Evolutionary conservation across 345 rosid genomes (phyloP).

Genomic region (Chamaenerion angustifolium): DNA sequence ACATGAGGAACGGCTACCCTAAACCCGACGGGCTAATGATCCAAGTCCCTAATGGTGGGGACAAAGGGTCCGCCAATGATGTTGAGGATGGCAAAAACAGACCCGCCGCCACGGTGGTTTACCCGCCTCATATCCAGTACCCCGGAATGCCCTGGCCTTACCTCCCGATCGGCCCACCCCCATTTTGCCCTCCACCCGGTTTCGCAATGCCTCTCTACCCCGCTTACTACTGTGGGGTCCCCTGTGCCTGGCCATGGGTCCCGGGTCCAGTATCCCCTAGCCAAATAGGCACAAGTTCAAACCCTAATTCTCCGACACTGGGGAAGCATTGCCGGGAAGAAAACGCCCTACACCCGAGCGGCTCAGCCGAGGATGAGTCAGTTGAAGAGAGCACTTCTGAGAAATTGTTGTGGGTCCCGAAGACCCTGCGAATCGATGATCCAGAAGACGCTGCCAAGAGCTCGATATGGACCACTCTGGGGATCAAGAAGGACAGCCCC

Average conservation of each 20-base stretch:
- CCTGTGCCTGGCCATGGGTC: constrained; percentile 61
- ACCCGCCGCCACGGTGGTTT: constrained; percentile 19
- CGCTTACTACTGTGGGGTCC: constrained; percentile 56
- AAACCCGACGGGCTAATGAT: constrained; percentile 32
- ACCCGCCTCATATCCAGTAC: constrained; percentile 33
- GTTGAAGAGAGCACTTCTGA: constrained; percentile 18
- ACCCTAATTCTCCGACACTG: constrained; percentile 66
- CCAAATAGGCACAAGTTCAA: constrained; percentile 23
- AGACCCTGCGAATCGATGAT: constrained; percentile 74
- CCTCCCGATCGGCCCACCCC: constrained; percentile 32
- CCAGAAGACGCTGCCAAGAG: constrained; percentile 84
- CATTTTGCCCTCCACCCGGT: constrained; percentile 39
- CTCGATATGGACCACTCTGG: constrained; percentile 64
- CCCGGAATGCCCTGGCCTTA: constrained; percentile 48
- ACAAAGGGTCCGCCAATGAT: constrained; percentile 18
- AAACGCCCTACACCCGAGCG: constrained; percentile 14
- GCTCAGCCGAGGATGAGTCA: constrained; percentile 17
- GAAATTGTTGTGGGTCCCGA: constrained; percentile 67
- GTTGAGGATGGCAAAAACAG: constrained; percentile 18
- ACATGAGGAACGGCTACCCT: constrained; percentile 39
- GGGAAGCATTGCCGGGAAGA: constrained; percentile 91
- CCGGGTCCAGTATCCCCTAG: constrained; percentile 55
- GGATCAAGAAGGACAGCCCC: constrained; percentile 24
- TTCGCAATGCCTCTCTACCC: constrained; percentile 52
- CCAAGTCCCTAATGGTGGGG: constrained; percentile 20